Evolutionary conservation across 202 grass and related monocot genomes (phyloP), one percentile per base, ranked within the genome.

Genomic region (Carex sylvatica): DNA sequence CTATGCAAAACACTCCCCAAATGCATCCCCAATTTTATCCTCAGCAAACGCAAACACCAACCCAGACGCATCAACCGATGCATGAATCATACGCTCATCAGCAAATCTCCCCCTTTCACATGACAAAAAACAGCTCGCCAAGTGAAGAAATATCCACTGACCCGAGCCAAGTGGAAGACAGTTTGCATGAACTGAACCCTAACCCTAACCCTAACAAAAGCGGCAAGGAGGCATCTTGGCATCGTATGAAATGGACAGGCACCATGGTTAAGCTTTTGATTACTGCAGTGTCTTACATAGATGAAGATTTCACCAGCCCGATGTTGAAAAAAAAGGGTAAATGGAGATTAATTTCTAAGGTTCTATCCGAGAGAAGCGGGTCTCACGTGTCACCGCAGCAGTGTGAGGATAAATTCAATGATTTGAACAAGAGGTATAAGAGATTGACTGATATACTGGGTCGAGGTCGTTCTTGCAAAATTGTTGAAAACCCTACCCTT

Each of bases 341-440:
- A 79, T 94, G 92, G 95, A 94, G 74, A 82, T 85, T 90, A 2
- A 87, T 94, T 58, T 98, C 90, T 6, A 61, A 42, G 61, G 87
- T 83, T 20, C 87, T 98, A 91, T 82, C 84, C 49, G 54, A 87
- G 6, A 90, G 88, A 78, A 86, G 80, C 1, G 80, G 84, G 0
- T 83, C 70, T 23, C 20, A 84, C 1, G 92, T 98, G 79, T 98
- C 95, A 15, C 90, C 90, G 1, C 95, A 98, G 63, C 95, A 94
- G 79, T 94, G 95, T 28, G 92, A 97, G 83, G 92, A 93, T 36
- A 97, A 94, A 89, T 97, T 97, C 70, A 94, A 97, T 64, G 94
- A 97, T 63, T 91, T 97, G 30, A 97, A 97, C 88, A 97, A 94
- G 79, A 89, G 92, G 86, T 97, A 97, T 72, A 97, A 88, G 83